Base-by-base conservation (phyloP, 2,329 filamentous ascomycete species). In the Chaetomiaceae sp. region DNA sequence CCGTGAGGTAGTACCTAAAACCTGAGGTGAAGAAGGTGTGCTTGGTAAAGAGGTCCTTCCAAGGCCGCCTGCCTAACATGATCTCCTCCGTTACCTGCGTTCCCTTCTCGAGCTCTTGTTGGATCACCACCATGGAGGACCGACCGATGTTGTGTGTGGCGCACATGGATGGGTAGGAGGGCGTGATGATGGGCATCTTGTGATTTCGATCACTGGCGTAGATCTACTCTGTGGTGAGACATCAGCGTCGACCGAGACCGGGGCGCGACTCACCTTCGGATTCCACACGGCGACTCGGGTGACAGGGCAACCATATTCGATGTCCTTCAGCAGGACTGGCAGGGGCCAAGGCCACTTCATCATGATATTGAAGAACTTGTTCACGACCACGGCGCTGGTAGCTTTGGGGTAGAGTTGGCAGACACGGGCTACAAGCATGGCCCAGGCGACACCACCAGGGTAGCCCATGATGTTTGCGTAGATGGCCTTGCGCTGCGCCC, bases 391-490 rank as follows among this genome's bases (percentile, higher is more conserved):
- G 1, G 90, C 88, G 15, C 87, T 86, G 8, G 88, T 87, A 6
- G 93, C 93, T 62, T 88, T 89, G 12, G 93, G 93, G 60, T 97
- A 98, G 14, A 98, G 77, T 66, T 98, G 93, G 65, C 93, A 97
- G 34, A 97, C 87, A 53, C 93, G 80, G 42, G 93, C 93, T 22
- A 97, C 90, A 60, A 98, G 78, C 86, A 98, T 96, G 11, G 91
- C 93, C 88, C 91, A 98, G 5, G 93, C 93, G 33, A 98, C 90
- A 68, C 93, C 93, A 58, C 93, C 93, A 2, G 93, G 93, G 57
- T 93, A 98, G 20, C 93, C 93, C 66, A 95, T 89, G 53, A 97
- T 90, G 60, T 96, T 96, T 54, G 88, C 88, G 62, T 97, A 97
- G 38, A 97, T 88, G 19, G 87, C 93, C 51, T 91, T 86, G 42